Percentiles rank a stretch among this genome's conserved stretches.
phyloP scores from a whole-genome alignment of 139 green algal genomes.

The Mychonastes homosphaera region DNA sequence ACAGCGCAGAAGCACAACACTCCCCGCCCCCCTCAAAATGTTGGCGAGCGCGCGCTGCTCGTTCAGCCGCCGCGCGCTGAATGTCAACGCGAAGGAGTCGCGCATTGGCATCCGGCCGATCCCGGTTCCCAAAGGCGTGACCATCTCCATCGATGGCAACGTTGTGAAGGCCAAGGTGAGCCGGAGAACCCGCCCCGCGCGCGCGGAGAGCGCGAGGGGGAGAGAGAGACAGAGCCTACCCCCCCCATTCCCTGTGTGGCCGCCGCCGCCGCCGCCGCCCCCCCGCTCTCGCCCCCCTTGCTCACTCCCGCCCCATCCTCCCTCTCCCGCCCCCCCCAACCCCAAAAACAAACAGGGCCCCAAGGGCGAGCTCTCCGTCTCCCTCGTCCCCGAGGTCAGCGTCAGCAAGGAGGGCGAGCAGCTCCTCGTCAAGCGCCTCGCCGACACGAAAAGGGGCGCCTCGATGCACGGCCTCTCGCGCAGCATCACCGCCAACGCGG shows the following conservation, averaged over 20 bases:
- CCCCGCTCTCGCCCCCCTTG: background rate
- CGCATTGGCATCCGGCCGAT: constrained; percentile 84
- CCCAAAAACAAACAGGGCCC: no score
- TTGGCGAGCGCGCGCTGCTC: no score
- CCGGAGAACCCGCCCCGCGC: background rate
- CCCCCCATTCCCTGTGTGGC: background rate
- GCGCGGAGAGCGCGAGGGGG: no score
- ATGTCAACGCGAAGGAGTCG: constrained; percentile 57
- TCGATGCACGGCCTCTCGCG: constrained; percentile 56
- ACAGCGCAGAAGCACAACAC: no score
- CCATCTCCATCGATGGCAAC: constrained; percentile 57
- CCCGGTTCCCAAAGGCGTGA: constrained; percentile 64
- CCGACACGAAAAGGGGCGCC: constrained; percentile 39
- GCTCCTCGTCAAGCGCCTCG: constrained; percentile 36
- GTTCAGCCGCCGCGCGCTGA: constrained; percentile 13
- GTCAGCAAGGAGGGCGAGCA: constrained; percentile 45
- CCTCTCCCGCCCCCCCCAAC: no score
- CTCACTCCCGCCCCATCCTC: no score
- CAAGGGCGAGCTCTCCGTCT: constrained; percentile 59
- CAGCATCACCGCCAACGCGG: constrained; percentile 85
- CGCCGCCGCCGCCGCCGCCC: no score
- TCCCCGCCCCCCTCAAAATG: no score
- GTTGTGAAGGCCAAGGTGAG: constrained; percentile 74
- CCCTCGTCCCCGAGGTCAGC: constrained; percentile 48
- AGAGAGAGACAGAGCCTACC: no score